Base-by-base conservation (phyloP, 2,329 filamentous ascomycete species). In the Fusarium chaquense region DNA sequence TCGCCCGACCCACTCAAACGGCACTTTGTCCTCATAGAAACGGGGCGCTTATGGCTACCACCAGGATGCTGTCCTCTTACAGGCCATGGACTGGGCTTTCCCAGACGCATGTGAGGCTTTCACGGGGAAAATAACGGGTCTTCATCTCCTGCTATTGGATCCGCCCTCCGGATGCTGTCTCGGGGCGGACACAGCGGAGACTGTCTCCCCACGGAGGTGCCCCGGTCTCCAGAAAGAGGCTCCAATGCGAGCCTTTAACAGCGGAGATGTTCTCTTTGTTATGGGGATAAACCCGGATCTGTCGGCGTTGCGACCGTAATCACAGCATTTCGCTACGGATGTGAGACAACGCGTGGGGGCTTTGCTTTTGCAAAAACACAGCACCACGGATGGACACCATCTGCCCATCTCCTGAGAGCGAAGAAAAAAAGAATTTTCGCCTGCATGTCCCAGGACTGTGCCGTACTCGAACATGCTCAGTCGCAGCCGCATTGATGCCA, bases 131-230 rank as follows among this genome's bases (percentile, higher is more conserved):
- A 65, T 32, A 50, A 58, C 24, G 60, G 67, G 54, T 67, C 67
- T 41, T 54, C 40, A 35, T 24, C 33, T 40, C 5, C 40, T 55
- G 15, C 32, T 20, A 71, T 69, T 71, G 64, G 67, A 20, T 57
- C 67, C 67, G 67, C 22, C 26, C 59, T 69, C 67, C 63, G 59
- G 55, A 51, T 70, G 44, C 26, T 67, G 58, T 59, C 55, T 71
- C 67, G 67, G 67, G 52, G 67, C 67, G 67, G 67, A 71, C 51
- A 61, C 51, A 16, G 67, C 59, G 67, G 67, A 59, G 55, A 38
- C 47, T 40, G 30, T 33, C 28, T 68, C 67, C 58, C 69, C 52
- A 73, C 61, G 71, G 71, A 68, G 58, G 56, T 41, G 51, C 69
- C 66, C 59, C 49, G 53, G 55, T 46, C 47, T 54, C 52, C 41